Conservation (phyloP, 768 basidiomycete genomes). For the Auricularia heimuer region DNA sequence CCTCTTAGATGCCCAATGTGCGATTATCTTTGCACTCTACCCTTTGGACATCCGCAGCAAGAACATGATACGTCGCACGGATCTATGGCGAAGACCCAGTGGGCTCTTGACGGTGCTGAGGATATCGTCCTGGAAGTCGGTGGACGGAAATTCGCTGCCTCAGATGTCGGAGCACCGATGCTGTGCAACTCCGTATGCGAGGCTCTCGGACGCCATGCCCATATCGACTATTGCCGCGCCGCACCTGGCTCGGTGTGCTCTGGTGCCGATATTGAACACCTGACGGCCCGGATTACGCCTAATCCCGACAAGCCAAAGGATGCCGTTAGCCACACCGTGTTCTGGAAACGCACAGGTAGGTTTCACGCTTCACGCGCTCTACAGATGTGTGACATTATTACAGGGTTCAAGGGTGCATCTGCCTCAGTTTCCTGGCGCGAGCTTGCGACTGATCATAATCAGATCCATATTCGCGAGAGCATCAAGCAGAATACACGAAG, state of each 20-base stretch:
- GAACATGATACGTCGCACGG: constrained; percentile 58
- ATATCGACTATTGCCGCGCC: constrained; percentile 47
- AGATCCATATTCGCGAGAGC: constrained; percentile 56
- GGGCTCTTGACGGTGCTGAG: constrained; percentile 46
- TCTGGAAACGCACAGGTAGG: constrained; percentile 51
- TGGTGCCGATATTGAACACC: constrained; percentile 37
- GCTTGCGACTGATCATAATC: neutral
- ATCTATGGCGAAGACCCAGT: constrained; percentile 48
- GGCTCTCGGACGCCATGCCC: constrained; percentile 45
- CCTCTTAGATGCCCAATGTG: constrained; percentile 40
- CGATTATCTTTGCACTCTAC: constrained; percentile 49
- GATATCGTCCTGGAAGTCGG: constrained; percentile 41
- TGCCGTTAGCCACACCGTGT: constrained; percentile 40
- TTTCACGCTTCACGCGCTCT: neutral
- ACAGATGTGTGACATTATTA: neutral
- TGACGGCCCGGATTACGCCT: constrained; percentile 33
- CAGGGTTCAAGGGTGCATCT: constrained; percentile 43
- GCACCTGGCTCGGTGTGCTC: constrained; percentile 28
- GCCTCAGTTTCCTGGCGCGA: neutral
- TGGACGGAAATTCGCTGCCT: constrained; percentile 33
- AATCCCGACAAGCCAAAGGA: constrained; percentile 42
- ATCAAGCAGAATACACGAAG: constrained; percentile 41
- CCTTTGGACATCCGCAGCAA: constrained; percentile 47
- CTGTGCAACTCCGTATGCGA: constrained; percentile 50
- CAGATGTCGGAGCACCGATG: constrained; percentile 47